Percentiles rank a stretch among this genome's conserved stretches.
These are phyloP conservation scores for Darksidea phi DNA, from an alignment of 495 filamentous ascomycete species.

Conservation along the genomic window DNA sequence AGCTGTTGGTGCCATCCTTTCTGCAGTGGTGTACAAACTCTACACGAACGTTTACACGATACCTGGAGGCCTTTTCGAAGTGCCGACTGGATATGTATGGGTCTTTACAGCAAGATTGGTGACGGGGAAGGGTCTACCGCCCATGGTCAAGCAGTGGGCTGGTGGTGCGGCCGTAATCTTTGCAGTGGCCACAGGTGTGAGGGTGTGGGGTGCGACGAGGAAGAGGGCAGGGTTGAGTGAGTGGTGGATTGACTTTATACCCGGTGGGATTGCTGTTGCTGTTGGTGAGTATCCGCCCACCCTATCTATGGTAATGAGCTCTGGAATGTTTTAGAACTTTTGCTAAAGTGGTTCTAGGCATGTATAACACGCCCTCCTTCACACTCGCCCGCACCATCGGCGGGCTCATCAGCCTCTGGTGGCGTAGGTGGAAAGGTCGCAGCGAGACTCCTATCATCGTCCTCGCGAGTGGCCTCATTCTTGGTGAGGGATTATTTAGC, in stretches of 20 bases:
- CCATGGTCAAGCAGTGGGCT: constrained; percentile 76
- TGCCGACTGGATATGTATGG: constrained; percentile 94
- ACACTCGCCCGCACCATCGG: constrained; percentile 87
- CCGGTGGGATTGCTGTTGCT: constrained; percentile 92
- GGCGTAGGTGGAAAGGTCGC: constrained; percentile 53
- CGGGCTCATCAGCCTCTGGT: constrained; percentile 82
- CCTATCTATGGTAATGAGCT: constrained; percentile 3
- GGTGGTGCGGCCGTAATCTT: constrained; percentile 68
- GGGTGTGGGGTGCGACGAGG: constrained; percentile 53
- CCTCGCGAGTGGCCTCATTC: constrained; percentile 73
- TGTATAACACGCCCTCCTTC: constrained; percentile 97
- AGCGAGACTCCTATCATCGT: constrained; percentile 61
- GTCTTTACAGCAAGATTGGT: constrained; percentile 93
- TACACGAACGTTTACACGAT: constrained; percentile 89
- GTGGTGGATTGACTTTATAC: constrained; percentile 63
- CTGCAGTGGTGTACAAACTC: constrained; percentile 82
- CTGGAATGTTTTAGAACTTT: neutral
- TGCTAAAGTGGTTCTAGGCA: constrained; percentile 56
- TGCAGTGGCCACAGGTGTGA: constrained; percentile 63
- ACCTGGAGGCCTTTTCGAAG: constrained; percentile 84
- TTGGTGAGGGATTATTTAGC: constrained; percentile 92
- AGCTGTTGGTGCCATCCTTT: constrained; percentile 82
- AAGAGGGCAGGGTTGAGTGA: constrained; percentile 48
- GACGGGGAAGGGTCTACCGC: constrained; percentile 85
- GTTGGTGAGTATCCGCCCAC: constrained; percentile 56